A percentile compares a stretch with the other conserved stretches of the same genome.
Conservation (phyloP, 2,329 filamentous ascomycete species). For the Colletotrichum simmondsii region DNA sequence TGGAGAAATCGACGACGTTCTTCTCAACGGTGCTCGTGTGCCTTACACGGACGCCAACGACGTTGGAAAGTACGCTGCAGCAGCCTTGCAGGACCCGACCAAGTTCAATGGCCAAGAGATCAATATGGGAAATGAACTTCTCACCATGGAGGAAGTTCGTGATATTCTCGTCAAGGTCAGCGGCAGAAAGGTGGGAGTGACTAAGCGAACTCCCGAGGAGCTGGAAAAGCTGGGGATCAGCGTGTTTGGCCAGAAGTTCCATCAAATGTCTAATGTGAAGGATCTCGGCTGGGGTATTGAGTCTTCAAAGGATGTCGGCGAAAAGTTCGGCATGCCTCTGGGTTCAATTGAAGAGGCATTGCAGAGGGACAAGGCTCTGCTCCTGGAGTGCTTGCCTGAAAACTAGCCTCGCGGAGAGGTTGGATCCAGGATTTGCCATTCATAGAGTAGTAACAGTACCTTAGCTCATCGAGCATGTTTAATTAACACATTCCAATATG, state of each 20-base stretch:
- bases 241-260: slow-evolving; percentile 39
- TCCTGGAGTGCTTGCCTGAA: slow-evolving; percentile 31
- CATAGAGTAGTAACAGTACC: no score
- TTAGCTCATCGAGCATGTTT: no score
- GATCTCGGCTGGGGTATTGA: slow-evolving; percentile 34
- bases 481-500: no score
- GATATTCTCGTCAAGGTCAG: slow-evolving; percentile 43
- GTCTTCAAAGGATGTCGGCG: slow-evolving; percentile 34
- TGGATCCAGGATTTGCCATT: no score
- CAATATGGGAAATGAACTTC: slow-evolving; percentile 41
- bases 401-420: not conserved
- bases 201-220: slow-evolving; percentile 38
- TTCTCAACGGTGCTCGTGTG: slow-evolving; percentile 37
- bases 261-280: slow-evolving; percentile 40
- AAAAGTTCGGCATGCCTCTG: slow-evolving; percentile 43
- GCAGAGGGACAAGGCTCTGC: slow-evolving; percentile 37
- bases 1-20: slow-evolving; percentile 42
- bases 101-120: slow-evolving; percentile 45
- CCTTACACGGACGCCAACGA: slow-evolving; percentile 44
- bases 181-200: slow-evolving; percentile 41
- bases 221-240: slow-evolving; percentile 32
- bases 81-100: slow-evolving; percentile 43
- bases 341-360: slow-evolving; percentile 41
- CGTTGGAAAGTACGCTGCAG: slow-evolving; percentile 45
- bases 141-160: slow-evolving; percentile 44